Base-by-base conservation (phyloP, 1,139 yeast species). In the Kurtzmaniella quercitrusa region DNA sequence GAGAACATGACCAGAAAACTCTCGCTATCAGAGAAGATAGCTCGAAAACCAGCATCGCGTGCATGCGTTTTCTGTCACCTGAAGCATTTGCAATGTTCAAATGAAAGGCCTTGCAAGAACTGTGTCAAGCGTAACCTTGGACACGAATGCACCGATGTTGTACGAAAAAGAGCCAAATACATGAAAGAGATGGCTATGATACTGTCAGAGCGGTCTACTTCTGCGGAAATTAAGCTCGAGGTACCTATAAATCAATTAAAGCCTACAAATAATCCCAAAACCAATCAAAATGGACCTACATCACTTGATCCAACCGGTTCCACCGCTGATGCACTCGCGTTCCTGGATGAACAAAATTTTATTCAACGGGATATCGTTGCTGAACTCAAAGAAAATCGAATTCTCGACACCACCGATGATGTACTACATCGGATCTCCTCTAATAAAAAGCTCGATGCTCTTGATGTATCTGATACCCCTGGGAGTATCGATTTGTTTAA, bases 61-160 rank as follows among this genome's bases (percentile, higher is more conserved):
- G 93, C 91, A 0, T 85, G 93, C 56, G 70, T 71, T 15, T 82
- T 83, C 56, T 85, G 91, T 57, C 89, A 84, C 56, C 65, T 71
- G 31, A 85, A 85, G 50, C 93, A 84, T 54, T 66, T 85, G 19
- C 91, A 84, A 52, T 85, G 91, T 57, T 63, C 70, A 21, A 63
- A 71, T 49, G 71, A 70, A 46, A 52, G 93, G 45, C 91, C 93
- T 0, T 85, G 91, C 55, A 74, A 72, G 50, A 85, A 85, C 57
- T 85, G 93, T 60, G 58, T 73, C 34, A 84, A 82, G 56, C 60
- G 90, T 45, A 77, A 79, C 27, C 58, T 79, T n/a, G 77, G 68
- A 1, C 72, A 70, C 45, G 56, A 67, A 14, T 85, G 93, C 59
- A 65, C 61, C 34, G 86, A 83, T 56, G 78, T 80, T n/a, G 72